Evolutionary conservation across 768 basidiomycete species (phyloP), one percentile per base, ranked within the genome.

Genomic region (Collybia sordida): DNA sequence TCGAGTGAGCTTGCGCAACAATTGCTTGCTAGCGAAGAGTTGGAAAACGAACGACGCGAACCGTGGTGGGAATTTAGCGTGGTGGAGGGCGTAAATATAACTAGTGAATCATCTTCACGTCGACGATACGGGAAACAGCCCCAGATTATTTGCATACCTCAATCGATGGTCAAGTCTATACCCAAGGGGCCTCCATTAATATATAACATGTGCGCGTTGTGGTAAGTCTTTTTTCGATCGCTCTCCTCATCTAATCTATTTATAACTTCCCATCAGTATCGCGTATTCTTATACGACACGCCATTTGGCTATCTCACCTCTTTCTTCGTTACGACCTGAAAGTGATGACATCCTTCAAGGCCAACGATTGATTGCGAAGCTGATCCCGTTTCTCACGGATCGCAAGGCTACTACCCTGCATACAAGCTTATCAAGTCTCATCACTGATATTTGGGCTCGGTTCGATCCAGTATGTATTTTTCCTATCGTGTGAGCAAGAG

Each of bases 1-100:
- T 68, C 70, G n/a, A 79, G 84, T 59, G 78, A 78, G 42, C 64
- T 85, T 14, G 80, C 82, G 1, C 78, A 77, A 53, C 73, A 79
- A 50, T 74, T 93, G 2, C 64, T 92, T 18, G 65, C 79, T 23
- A 82, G 80, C 52, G 72, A 78, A 50, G 81, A 81, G 38, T 60
- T 90, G 1, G 74, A 75, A 23, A 64, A 68, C 4, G 75, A 73
- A n/a, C 72, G 66, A 18, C 66, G 67, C 3, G 67, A 71, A 4
- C 90, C 91, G 4, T 94, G 92, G 92, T 94, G 91, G 90, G 77
- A 83, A 47, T 67, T 59, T 17, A 54, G 59, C 24, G 27, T 21
- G 17, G 19, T 54, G n/a, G 56, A 47, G 39, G 45, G 36, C 44
- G 56, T 60, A 18, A 44, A 39, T 36, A 44, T 35, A 39, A 17